A percentile compares a stretch with the other conserved stretches of the same genome.
phyloP scores from a whole-genome alignment of 1,284 basidiomycete genomes.

The Tilletia setariae region DNA sequence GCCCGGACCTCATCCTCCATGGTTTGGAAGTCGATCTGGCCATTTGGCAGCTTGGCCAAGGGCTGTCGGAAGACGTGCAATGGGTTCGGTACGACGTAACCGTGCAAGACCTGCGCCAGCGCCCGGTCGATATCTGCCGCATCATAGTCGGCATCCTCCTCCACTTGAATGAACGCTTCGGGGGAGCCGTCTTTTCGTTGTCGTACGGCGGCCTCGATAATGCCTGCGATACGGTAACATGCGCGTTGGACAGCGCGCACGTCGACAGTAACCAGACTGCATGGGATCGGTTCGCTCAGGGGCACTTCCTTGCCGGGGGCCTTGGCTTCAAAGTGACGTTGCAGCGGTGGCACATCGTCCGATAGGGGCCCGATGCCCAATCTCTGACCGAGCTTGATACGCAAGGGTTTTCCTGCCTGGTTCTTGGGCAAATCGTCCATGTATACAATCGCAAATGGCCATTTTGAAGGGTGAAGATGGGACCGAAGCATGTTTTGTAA shows the following conservation, averaged over 20 bases:
- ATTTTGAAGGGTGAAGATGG: constrained; percentile 53
- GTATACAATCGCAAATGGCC: constrained; percentile 54
- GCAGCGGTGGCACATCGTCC: constrained; percentile 51
- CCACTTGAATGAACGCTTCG: constrained; percentile 53
- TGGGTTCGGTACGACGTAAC: constrained; percentile 54
- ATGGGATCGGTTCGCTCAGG: constrained; percentile 51
- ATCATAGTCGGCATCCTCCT: constrained; percentile 53
- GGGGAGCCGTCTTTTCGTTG: constrained; percentile 52
- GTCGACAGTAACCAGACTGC: constrained; percentile 51
- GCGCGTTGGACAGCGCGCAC: constrained; percentile 53
- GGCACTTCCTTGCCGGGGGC: constrained; percentile 51
- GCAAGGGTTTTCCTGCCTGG: constrained; percentile 53
- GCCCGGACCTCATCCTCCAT: constrained; percentile 54
- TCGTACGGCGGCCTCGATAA: constrained; percentile 51
- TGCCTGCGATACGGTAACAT: constrained; percentile 53
- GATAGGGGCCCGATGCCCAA: constrained; percentile 51
- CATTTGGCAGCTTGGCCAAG: constrained; percentile 46
- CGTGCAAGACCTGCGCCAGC: constrained; percentile 52
- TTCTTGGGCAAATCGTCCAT: constrained; percentile 55
- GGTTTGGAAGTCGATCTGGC: constrained; percentile 51
- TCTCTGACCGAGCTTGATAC: constrained; percentile 54
- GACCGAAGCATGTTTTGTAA: constrained; percentile 52
- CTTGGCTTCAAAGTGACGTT: constrained; percentile 53
- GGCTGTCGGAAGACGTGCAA: constrained; percentile 54
- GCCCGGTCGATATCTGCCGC: constrained; percentile 53